Evolutionary conservation across 202 grass and related monocot genomes (phyloP), one percentile per base, ranked within the genome.

Genomic region (Setaria viridis): DNA sequence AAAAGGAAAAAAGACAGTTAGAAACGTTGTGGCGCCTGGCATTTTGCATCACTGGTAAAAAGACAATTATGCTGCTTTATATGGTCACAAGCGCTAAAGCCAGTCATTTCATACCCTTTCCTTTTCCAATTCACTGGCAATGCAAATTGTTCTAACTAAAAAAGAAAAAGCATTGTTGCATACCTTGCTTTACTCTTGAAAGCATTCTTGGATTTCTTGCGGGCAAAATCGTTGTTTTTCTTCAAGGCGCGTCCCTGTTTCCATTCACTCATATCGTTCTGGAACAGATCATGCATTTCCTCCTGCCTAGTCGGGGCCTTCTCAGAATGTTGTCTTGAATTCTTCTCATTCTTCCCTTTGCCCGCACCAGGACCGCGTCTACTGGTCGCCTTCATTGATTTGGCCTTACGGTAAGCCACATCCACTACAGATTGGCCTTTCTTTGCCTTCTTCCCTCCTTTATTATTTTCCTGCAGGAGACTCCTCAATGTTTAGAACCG

Each of bases 111-210:
- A 74, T 54, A 21, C 33, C 19, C 19, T 43, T 53, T 34, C n/a
- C 9, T 33, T 67, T 54, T 16, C 19, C 20, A 41, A 12, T n/a
- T 60, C 5, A 19, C 6, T 62, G 10, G 16, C 15, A 62, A 80
- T 54, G 5, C 7, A 71, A 45, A 77, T 2, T 42, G 42, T n/a
- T 50, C 35, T 21, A 70, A 42, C n/a, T 11, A 32, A 67, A 55
- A 85, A 5, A 41, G 5, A 41, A 41, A 41, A 72, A 37, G 16
- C 46, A 83, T 72, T 42, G 20, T 30, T 56, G 32, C 80, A 85
- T 96, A 99, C 93, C 96, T 96, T 39, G 91, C 85, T 85, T 99
- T 92, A 85, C 96, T 99, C 86, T 94, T 98, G 35, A 99, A 99
- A 35, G 93, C 85, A 80, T 90, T 96, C 65, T 96, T 99, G 2